These are phyloP conservation scores for Trichophyton mentagrophytes DNA, from an alignment of 2,329 filamentous ascomycete species.

Conservation along the genomic window DNA sequence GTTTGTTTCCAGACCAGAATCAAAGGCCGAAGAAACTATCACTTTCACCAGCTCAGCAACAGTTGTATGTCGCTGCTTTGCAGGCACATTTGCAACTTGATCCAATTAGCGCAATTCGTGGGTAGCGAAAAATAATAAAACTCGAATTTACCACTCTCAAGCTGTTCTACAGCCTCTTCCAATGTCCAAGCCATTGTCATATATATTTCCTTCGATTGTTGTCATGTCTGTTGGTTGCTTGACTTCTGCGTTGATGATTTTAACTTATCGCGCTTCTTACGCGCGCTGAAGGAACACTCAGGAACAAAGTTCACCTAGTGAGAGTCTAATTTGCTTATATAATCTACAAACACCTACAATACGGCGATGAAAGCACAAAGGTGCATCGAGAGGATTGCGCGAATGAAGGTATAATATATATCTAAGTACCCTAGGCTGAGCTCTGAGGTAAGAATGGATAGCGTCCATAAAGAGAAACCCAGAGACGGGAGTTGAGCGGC, in stretches of 20 bases:
- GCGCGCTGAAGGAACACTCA: neutral
- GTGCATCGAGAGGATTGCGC: neutral
- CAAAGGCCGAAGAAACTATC: constrained; percentile 51
- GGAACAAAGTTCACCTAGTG: neutral
- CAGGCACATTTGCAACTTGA: constrained; percentile 35
- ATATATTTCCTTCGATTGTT: neutral
- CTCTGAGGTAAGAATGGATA: neutral
- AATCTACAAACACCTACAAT: neutral
- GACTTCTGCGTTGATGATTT: neutral
- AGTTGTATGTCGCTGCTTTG: constrained; percentile 52
- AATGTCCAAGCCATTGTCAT: constrained; percentile 4
- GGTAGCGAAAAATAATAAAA: neutral
- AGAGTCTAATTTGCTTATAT: neutral
- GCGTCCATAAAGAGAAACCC: neutral
- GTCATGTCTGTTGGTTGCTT: neutral
- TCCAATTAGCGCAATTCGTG: neutral
- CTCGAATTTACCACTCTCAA: constrained; percentile 13
- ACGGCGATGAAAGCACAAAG: neutral
- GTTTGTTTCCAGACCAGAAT: constrained; percentile 51
- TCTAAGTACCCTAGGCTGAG: neutral
- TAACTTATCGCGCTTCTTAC: neutral
- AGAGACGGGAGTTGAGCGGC: neutral
- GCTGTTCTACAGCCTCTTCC: constrained; percentile 12
- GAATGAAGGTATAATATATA: constrained; percentile 2
- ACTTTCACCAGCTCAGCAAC: constrained; percentile 53